Evolutionary conservation across 768 basidiomycete genomes (phyloP), one percentile per base, ranked within the genome.

Genomic region (Xerocomellus amylosporus): DNA sequence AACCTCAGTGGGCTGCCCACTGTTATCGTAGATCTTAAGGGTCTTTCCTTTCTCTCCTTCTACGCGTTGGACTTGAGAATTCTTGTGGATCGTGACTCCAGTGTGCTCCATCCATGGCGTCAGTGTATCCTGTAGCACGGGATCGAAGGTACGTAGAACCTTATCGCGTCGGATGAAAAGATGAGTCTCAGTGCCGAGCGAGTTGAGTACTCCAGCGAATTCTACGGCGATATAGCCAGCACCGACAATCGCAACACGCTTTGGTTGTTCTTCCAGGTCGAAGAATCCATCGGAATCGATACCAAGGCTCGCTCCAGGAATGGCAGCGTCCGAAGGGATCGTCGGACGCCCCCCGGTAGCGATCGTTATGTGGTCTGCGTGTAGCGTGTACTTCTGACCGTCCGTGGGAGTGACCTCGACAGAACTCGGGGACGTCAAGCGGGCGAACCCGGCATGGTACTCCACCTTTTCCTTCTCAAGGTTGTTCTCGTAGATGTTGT

Each of bases 191-290:
- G 87, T 81, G 20, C 95, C 93, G 52, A 97, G 84, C 8, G 90
- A 79, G 72, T 98, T 84, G 74, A 99, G 84, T 51, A 99, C 84
- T 19, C 97, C 97, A 5, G 96, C 93, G 43, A 99, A 84, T 73
- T 99, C 97, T 57, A 98, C 91, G 17, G 94, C 94, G 62, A 99
- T 98, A 71, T 99, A 99, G 2, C 97, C 97, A 14, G 97, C 97
- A 43, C 97, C 97, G 40, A 98, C 86, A 51, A 98, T 87, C 4
- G 87, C 95, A 30, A 97, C 94, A 54, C 93, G 84, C 73, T 88
- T 91, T 9, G 97, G 97, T 70, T 96, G 93, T 48, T 88, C 81
- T 60, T 84, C 84, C 42, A 99, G 83, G 42, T 85, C 91, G 64
- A 99, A 99, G 79, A 99, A 99, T 3, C 94, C 95, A 70, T 99